Conservation (phyloP, 371 early-diverging fungal species). For the Mucor saturninus region DNA sequence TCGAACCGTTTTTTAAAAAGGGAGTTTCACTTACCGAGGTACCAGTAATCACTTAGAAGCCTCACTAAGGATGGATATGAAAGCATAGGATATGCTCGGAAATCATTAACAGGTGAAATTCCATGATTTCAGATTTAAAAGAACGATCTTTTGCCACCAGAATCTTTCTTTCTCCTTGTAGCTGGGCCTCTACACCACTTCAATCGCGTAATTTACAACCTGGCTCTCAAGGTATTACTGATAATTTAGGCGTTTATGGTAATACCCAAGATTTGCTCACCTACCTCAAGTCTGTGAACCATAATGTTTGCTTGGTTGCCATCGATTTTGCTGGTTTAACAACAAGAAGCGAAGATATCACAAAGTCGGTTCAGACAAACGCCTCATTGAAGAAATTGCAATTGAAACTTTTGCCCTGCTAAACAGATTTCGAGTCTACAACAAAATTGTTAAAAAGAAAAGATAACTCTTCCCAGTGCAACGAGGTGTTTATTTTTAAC, state of each 20-base stretch:
- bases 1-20: too few species aligned
- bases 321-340: slow-evolving; percentile 24
- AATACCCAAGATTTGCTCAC: slow-evolving; percentile 18
- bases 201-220: slow-evolving; percentile 11
- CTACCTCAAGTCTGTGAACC: slow-evolving; percentile 12
- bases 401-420: slow-evolving; percentile 22
- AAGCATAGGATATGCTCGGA: slow-evolving; percentile 13
- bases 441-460: too few species aligned
- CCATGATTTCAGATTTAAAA: slow-evolving; percentile 8
- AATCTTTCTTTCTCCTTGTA: slow-evolving; percentile 7
- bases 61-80: slow-evolving; percentile 3
- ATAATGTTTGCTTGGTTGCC: slow-evolving; percentile 22
- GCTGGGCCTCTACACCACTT: slow-evolving; percentile 19
- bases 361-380: slow-evolving; percentile 14
- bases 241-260: slow-evolving; percentile 12
- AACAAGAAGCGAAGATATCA: slow-evolving; percentile 21
- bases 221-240: slow-evolving; percentile 6
- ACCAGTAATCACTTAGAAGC: slow-evolving; percentile 14
- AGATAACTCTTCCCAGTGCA: too few species aligned
- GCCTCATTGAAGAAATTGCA: slow-evolving; percentile 22
- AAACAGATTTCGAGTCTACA: too few species aligned
- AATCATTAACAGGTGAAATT: slow-evolving; percentile 13
- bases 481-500: slow-evolving; percentile 21
- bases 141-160: slow-evolving; percentile 10
- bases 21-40: slow-evolving; percentile 3